Conservation (phyloP, 78 protist genomes). For the Anaeramoeba flamelloides region DNA sequence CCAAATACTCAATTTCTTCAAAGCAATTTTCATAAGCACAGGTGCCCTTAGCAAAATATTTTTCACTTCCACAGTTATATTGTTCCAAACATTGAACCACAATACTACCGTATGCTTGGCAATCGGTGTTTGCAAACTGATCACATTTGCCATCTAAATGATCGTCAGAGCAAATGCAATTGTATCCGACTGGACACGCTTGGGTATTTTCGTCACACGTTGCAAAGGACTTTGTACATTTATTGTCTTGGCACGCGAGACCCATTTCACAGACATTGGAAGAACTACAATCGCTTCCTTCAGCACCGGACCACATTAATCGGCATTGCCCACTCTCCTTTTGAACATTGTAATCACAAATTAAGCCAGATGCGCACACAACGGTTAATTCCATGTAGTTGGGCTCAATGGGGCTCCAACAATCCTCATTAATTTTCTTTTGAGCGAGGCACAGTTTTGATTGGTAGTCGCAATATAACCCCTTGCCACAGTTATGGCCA, state of each 20-base stretch:
- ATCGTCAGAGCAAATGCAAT: not conserved
- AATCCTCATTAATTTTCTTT: not conserved
- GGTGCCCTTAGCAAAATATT: not conserved
- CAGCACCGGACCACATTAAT: not conserved
- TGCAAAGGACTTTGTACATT: not conserved
- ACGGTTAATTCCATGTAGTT: not conserved
- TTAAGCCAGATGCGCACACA: not conserved
- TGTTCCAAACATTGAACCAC: not conserved
- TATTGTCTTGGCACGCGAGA: not conserved
- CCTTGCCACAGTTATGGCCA: not conserved
- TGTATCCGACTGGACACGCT: not conserved
- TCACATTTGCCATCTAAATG: not conserved
- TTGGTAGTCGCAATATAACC: not conserved
- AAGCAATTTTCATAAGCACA: not conserved
- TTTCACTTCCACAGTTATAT: not conserved
- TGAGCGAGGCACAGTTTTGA: not conserved
- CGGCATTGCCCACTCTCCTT: not conserved
- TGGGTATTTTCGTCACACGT: not conserved
- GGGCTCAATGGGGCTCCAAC: not conserved
- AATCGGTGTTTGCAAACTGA: not conserved
- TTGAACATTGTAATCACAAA: not conserved
- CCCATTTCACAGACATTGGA: not conserved
- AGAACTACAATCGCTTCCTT: not conserved
- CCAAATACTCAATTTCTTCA: not conserved
- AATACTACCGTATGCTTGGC: not conserved